Evolutionary conservation across 768 basidiomycete species (phyloP), one percentile per base, ranked within the genome.

Genomic region (Ramaria rubella): DNA sequence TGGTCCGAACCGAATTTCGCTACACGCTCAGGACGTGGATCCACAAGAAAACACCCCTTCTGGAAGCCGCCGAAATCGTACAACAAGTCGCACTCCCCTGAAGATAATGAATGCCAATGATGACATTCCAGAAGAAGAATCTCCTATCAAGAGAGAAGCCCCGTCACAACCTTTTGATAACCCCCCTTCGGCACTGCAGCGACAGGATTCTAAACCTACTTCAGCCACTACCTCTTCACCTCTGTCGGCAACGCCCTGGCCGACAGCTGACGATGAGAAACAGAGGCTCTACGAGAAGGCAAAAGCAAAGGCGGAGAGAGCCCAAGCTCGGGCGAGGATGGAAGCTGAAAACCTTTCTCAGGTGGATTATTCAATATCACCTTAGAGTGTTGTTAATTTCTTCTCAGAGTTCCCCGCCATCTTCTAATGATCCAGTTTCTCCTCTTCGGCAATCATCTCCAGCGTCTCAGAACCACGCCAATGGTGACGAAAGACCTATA

Each of bases 241-340:
- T 30, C 27, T 45, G 19, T 42, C 36, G n/a, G 64, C 21, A 58
- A 58, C 49, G 30, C 66, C 67, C 34, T 90, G 86, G 86, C 73
- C 73, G 7, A 77, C 83, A 1, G 87, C 90, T 0, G 89, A 89
- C 68, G 80, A 83, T 53, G 90, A 92, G 66, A 91, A 92, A 63
- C 69, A 77, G 1, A 75, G 78, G n/a, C 65, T 89, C n/a, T 90
- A 78, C 67, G 73, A 85, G 49, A 67, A 81, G 49, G 87, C 89
- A 0, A 83, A 84, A 63, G 80, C 77, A 0, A 82, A 78, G n/a
- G 89, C 81, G 2, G 75, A 73, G 54, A 48, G 27, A 30, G 46
- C 27, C 46, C 46, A 48, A 26, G 46, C 29, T 30, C 11, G 11
- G 8, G 24, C 46, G 24, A 36, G 34, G 17, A 21, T 21, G 11